Base-by-base conservation (phyloP, 2,329 filamentous ascomycete species). In the Diaporthe caulivora region DNA sequence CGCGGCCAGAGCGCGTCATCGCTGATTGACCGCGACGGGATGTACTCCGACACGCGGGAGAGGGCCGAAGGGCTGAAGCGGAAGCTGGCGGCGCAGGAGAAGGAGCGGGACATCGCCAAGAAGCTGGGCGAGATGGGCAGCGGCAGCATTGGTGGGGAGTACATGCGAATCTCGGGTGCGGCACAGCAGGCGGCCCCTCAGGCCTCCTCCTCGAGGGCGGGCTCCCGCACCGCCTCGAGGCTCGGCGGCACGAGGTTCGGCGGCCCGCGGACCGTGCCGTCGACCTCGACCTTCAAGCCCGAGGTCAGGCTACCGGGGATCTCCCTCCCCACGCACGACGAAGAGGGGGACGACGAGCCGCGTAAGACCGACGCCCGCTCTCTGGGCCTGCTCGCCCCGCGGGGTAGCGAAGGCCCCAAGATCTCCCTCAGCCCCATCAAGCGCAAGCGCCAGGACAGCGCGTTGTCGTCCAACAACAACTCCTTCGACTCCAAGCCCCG, bases 21-120 rank as follows among this genome's bases (percentile, higher is more conserved):
- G 58, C 83, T 94, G 74, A 85, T 95, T 34, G 93, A 95, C 77
- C 89, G 90, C 57, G 90, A 92, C 72, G 58, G 55, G 10, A 29
- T 62, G 4, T 49, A 70, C 11, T 85, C 88, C 0, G 88, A 91
- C 71, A 87, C 89, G 42, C 88, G 87, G 40, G 91, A 91, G 77
- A 88, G 89, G 74, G 89, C 91, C 68, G 93, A 95, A 76, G 88
- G 89, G 24, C 82, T 94, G 76, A 92, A 91, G 75, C 88, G 91
- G 72, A 88, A 88, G 4, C 84, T 95, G 8, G 89, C 90, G 8
- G 89, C 89, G 18, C 89, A 91, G 77, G 93, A 95, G 81, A 92
- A 90, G 79, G 94, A 96, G 81, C 86, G 91, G 26, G 92, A 94
- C 31, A 88, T 97, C 64, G 92, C 92, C 76, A 91, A 90, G 80